Conservation (phyloP, 1,139 yeast species). For the Yarrowia galli region DNA sequence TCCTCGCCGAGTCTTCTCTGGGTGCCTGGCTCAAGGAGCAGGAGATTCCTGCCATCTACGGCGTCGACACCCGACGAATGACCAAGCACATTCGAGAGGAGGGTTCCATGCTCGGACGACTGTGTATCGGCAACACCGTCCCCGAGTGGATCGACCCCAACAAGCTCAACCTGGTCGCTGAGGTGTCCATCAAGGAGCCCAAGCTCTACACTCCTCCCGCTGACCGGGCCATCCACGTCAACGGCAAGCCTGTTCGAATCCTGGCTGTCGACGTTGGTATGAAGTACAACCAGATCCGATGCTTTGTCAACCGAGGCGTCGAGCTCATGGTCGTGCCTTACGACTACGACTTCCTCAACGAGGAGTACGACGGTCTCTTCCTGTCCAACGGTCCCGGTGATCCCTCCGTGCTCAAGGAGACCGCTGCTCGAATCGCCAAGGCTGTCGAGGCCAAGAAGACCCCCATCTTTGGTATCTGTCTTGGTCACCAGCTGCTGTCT, state of each 20-base stretch:
- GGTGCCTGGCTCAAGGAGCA: conserved; percentile 93
- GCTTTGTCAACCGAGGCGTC: conserved; percentile 95
- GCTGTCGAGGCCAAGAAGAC: conserved; percentile 67
- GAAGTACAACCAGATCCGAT: conserved; percentile 97
- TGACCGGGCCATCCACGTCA: conserved; percentile 60
- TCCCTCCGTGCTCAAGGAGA: conserved; percentile 80
- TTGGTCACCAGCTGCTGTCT: conserved; percentile 97
- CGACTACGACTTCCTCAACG: conserved; percentile 78
- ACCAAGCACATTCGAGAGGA: conserved; percentile 91
- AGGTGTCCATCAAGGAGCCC: conserved; percentile 82
- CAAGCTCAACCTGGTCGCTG: conserved; percentile 86
- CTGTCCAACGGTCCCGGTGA: conserved; percentile 99
- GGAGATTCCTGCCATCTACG: conserved; percentile 94
- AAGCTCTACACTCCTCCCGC: conserved; percentile 70
- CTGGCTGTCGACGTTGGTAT: conserved; percentile 96
- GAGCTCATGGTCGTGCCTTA: conserved; percentile 96
- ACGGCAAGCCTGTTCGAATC: conserved; percentile 81
- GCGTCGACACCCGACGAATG: conserved; percentile 95
- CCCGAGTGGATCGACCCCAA: conserved; percentile 97
- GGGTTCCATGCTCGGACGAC: conserved; percentile 93
- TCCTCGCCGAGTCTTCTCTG: conserved; percentile 87
- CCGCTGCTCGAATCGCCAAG: conserved; percentile 64
- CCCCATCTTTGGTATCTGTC: conserved; percentile 91
- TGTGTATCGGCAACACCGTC: conserved; percentile 64
- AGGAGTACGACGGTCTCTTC: conserved; percentile 92